Base-by-base conservation (phyloP, 2,329 filamentous ascomycete species). In the Aureobasidium sp. region DNA sequence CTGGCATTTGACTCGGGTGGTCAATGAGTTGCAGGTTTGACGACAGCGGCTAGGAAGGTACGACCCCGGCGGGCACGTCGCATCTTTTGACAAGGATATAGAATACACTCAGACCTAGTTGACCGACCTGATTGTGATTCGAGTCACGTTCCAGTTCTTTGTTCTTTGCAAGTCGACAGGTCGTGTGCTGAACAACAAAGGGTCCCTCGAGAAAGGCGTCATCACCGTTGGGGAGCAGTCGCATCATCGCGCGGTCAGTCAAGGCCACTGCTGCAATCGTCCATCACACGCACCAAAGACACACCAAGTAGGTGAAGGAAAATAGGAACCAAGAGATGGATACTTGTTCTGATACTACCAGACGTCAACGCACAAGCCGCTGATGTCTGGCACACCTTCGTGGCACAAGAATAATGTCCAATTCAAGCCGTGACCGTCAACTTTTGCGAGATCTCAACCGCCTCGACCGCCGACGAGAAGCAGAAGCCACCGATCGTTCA, bases 401-500 rank as follows among this genome's bases (percentile, higher is more conserved):
- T 42, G 20, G 41, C 29, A 58, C 22, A 47, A 27, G 31, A 31
- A 34, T 17, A 27, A 47, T 48, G 55, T 27, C 55, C 27, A n/a
- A 44, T 37, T 48, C 55, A 44, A 58, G 20, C 22, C 55, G 55
- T 31, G 42, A 58, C 29, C 57, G 57, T 7, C 34, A 42, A 41
- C 47, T 61, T 11, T 22, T 61, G n/a, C 49, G 57, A 61, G 57
- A 61, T 25, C 45, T 61, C 25, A 44, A 61, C 36, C 45, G 57
- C 22, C 36, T 61, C 7, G 57, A 61, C 25, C 57, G 57, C 44
- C 44, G 44, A 44, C 44, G 57, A 49, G 57, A 61, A 44, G 57
- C 57, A 41, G 45, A 49, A 42, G 45, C 45, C 45, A 47, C 42
- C 45, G 47, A 61, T 15, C 45, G 68, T 58, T 39, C 48, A 57